Evolutionary conservation across 2,329 filamentous ascomycete genomes (phyloP).

Genomic region (Daldinia sp.): DNA sequence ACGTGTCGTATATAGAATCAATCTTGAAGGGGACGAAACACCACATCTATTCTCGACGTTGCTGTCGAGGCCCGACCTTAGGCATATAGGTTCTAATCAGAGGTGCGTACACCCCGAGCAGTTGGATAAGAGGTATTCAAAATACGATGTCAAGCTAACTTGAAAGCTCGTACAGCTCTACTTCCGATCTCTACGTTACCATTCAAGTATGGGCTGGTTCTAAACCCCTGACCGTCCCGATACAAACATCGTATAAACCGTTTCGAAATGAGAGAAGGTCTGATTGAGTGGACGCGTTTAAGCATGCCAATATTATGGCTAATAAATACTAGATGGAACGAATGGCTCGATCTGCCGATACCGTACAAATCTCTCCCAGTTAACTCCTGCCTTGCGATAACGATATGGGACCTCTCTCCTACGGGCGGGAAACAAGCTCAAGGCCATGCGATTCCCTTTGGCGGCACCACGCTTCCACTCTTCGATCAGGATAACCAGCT

Average conservation of each 20-base stretch:
- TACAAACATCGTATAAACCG: conserved; percentile 91
- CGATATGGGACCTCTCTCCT: conserved; percentile 92
- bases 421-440: conserved; percentile 73
- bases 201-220: conserved; percentile 95
- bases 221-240: conserved; percentile 89
- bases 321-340: conserved; percentile 75
- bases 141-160: conserved; percentile 36
- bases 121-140: too few species aligned
- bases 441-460: conserved; percentile 87
- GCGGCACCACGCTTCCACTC: conserved; percentile 89
- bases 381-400: conserved; percentile 87
- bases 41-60: conserved; percentile 80
- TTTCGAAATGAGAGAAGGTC: conserved; percentile 79
- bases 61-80: conserved; percentile 78
- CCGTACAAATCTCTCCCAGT: conserved; percentile 82
- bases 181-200: conserved; percentile 92
- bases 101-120: conserved; percentile 57
- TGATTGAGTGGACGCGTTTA: conserved; percentile 13
- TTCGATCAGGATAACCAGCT: conserved; percentile 93
- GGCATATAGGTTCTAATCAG: conserved; percentile 86
- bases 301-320: conserved; percentile 17
- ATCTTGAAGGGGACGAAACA: conserved; percentile 77
- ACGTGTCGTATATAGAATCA: conserved; percentile 51
- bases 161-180: conserved; percentile 59
- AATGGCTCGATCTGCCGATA: conserved; percentile 91